Base-by-base conservation (phyloP, 2,329 filamentous ascomycete genomes). In the Colletotrichum phormii region DNA sequence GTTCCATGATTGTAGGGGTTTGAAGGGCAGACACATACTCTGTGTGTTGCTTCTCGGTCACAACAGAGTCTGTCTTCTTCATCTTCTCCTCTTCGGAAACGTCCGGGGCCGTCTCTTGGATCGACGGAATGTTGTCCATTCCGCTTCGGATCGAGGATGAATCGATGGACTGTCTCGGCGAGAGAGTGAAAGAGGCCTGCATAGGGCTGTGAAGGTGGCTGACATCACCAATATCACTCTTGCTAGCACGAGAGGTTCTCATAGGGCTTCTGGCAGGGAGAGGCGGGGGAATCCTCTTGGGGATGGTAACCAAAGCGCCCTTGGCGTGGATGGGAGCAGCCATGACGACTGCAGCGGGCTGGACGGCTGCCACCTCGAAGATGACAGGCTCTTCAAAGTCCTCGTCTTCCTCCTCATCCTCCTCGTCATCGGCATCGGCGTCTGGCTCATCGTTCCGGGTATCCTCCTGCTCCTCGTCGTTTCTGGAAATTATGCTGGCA, bases 281-380 rank as follows among this genome's bases (percentile, higher is more conserved):
- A 9, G 93, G 91, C 1, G 95, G 95, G 1, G 94, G 90, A 1
- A 92, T 83, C 46, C 95, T 89, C 83, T 96, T 97, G 13, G 94
- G 91, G 71, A 98, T 97, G 58, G 91, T 95, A 33, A 98, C 94
- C 63, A 98, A 86, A 63, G 93, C 92, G 29, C 95, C 94, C 78
- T 94, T 93, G 51, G 91, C 92, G 35, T 89, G 87, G 69, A 95
- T 90, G 67, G 91, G 88, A 1, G 93, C 90, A 2, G 89, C 88
- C 60, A 90, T 85, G 55, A 89, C 86, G 53, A 90, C 88, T 53
- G 80, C 78, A 18, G 90, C 84, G 18, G 88, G 87, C 73, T 90
- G 87, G 24, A 88, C 85, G 18, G 89, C 86, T 5, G 88, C 90
- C 64, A 94, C 89, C 77, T 94, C 91, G 72, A 91, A 93, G 35